phyloP scores from a whole-genome alignment of 2,329 filamentous ascomycete genomes.

The Parafenestella ontariensis region DNA sequence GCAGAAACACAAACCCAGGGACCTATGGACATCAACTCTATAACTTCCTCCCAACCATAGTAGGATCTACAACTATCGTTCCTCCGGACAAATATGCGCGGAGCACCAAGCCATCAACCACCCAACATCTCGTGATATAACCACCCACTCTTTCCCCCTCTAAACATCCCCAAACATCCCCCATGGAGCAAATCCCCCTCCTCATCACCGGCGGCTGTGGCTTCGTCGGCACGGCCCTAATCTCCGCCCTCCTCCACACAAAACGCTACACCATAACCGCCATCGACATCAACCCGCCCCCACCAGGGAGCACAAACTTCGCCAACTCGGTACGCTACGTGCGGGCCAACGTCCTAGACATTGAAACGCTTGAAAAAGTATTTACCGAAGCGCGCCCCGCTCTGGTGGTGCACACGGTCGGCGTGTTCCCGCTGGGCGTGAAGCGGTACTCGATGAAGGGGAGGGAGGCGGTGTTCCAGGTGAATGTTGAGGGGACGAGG shows the following conservation, averaged over 20 bases:
- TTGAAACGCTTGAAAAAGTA: constrained; percentile 41
- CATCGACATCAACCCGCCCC: constrained; percentile 49
- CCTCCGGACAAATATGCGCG: constrained; percentile 5
- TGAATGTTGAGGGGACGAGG: constrained; percentile 88
- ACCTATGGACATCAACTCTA: not conserved
- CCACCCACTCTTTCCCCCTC: not conserved
- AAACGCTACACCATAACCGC: constrained; percentile 50
- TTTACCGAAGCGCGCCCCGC: constrained; percentile 74
- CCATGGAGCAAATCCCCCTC: constrained; percentile 41
- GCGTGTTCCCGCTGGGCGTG: constrained; percentile 50
- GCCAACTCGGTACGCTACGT: constrained; percentile 42
- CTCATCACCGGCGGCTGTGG: constrained; percentile 58
- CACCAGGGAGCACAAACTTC: constrained; percentile 34
- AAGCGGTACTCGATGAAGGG: constrained; percentile 50
- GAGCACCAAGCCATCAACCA: not conserved
- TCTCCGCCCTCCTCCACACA: constrained; percentile 47
- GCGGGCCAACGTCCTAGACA: constrained; percentile 50
- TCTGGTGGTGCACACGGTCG: constrained; percentile 89
- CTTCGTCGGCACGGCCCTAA: constrained; percentile 54
- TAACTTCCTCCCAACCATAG: not conserved
- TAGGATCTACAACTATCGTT: no score
- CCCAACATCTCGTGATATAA: constrained; percentile 6
- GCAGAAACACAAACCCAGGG: not conserved
- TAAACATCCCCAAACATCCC: not conserved
- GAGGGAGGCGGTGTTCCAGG: constrained; percentile 69